Evolutionary conservation across 306 rosid species (phyloP), one percentile per base, ranked within the genome.

Genomic region (Glycyrrhiza uralensis): DNA sequence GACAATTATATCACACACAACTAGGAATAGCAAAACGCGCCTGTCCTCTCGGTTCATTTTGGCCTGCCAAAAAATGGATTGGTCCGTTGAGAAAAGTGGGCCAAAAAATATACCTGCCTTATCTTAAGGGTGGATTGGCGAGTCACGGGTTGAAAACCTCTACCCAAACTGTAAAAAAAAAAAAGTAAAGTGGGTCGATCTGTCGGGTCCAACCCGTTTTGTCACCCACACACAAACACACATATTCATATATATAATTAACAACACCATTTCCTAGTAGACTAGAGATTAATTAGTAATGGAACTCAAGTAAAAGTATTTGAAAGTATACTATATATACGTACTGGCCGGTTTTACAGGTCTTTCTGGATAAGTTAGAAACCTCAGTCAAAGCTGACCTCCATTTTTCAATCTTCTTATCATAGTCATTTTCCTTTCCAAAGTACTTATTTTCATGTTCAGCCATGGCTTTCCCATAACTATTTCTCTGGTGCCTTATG

Each of bases 261-360:
- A 1, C 17, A 7, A 46, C 23, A 15, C 0, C 10, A 15, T 6
- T 1, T 39, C 10, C n/a, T 38, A 38, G 44, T 11, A 3, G 1
- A 44, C 7, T n/a, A 46, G 22, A 8, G 12, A 36, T 44, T 44
- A n/a, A 4, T 5, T 1, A 4, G 1, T 2, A n/a, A n/a, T 42
- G 4, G 4, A 42, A n/a, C 6, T 13, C 1, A 3, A 42, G 0
- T 44, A 44, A 14, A 20, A 20, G 29, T 20, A 20, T 0, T 9
- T 0, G 5, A 50, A 50, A 50, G 2, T 1, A 30, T 11, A 20
- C 2, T 1, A 71, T 36, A 0, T 54, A 65, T 1, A 71, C 49
- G 0, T 54, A 65, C 74, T n/a, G n/a, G n/a, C 80, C 74, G n/a
- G 56, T 33, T 19, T 47, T 0, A 29, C 28, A 75, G 42, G 46